Evolutionary conservation across 768 basidiomycete genomes (phyloP), one percentile per base, ranked within the genome.

Genomic region (Panus rudis): DNA sequence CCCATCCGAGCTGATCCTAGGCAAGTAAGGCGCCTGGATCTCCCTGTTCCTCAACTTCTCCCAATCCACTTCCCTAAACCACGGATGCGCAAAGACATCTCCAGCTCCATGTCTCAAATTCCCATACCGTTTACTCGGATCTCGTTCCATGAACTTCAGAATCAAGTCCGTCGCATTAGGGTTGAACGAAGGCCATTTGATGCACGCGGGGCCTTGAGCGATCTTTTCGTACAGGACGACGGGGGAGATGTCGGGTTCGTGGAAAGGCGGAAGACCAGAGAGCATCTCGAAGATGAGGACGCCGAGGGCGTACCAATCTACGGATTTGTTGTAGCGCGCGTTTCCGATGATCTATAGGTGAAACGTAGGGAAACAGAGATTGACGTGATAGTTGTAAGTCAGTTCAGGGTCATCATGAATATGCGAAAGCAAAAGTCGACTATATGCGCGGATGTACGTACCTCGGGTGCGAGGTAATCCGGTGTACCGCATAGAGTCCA

Each of bases 241-340:
- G 17, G 88, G 93, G 56, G 91, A 88, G 37, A 71, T 78, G 58
- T 91, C 89, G 20, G 76, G 69, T 61, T 88, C 84, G 64, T 96
- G 93, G 69, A 92, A 98, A 0, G 96, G 96, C 21, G 93, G 91
- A 21, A 86, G 81, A 6, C 96, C 96, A 0, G 88, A 92, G 33
- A 99, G 76, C 93, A 98, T 97, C 65, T 99, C 96, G 60, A 87
- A 99, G 43, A 93, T 86, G 48, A 99, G 80, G 42, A 99, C 90
- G 39, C 96, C 96, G 40, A 97, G 76, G 1, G 96, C 94, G 67
- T 97, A 99, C 93, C 93, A 99, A 59, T 99, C 96, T 2, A 97
- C 94, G 45, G 83, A 85, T 63, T 96, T 94, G 59, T 93, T 94
- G 61, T 99, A 98, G 5, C 92, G 75, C 45, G 79, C 76, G 59